Base-by-base conservation (phyloP, 495 filamentous ascomycete species). In the Eremomyces bilateralis region DNA sequence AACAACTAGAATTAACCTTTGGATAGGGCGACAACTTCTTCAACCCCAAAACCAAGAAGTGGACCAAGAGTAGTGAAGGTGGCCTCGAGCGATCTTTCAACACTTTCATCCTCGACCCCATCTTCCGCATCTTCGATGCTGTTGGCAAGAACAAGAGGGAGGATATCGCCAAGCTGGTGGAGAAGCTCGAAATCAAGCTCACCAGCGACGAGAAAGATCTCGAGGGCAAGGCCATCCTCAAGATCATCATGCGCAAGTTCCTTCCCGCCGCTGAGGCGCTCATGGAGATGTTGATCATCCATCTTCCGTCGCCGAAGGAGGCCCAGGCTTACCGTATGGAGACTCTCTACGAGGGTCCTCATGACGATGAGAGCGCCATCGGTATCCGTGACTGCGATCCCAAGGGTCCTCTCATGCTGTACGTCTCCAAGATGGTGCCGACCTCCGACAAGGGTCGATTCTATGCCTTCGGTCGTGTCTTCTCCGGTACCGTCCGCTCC, bases 351-450 rank as follows among this genome's bases (percentile, higher is more conserved):
- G 88, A 99, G 67, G 88, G 88, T 65, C 88, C 88, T 40, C 48
- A 60, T 19, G 88, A 99, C 58, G 88, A 99, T 49, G 73, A 82
- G 62, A 73, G 71, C 46, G 80, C 73, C 67, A 77, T 90, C 53
- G 80, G 72, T 67, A 94, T 99, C 68, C 81, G 84, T 34, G 84
- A 94, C 68, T 95, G 88, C 65, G 77, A 95, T 58, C 67, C 84
- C 61, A 92, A 88, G 67, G 88, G 71, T 52, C 80, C 84, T 50
- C 88, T 99, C 58, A 99, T 99, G 88, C 69, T 95, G 43, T 99
- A 99, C 73, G 84, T 99, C 61, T 99, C 88, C 54, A 99, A 99
- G 77, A 99, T 99, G 88, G 90, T 99, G 47, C 88, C 88, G 51
- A 95, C 88, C 42, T 85, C 83, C 53, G 88, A 99, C 56, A 95